Evolutionary conservation across 2,329 filamentous ascomycete species (phyloP).

Genomic region (Diaporthe aspalathi): DNA sequence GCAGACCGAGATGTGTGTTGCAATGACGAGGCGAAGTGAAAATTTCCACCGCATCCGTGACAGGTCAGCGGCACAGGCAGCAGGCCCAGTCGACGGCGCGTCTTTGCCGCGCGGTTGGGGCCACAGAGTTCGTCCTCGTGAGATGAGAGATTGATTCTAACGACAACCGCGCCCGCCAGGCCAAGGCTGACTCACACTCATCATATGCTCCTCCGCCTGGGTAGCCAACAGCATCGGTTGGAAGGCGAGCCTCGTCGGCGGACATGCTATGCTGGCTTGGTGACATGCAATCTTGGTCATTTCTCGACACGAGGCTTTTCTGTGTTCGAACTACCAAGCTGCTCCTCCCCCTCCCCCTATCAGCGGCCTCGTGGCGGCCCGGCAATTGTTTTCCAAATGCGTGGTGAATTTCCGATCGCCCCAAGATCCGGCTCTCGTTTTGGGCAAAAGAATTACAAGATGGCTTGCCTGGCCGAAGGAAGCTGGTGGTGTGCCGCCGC

Average conservation of each 20-base stretch:
- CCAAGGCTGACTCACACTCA: slow-evolving; percentile 33
- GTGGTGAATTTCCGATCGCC: slow-evolving; percentile 21
- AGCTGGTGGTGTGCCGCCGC: slow-evolving; percentile 19
- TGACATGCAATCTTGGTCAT: slow-evolving; percentile 7
- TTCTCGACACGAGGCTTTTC: slow-evolving; percentile 12
- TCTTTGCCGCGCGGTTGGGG: slow-evolving; percentile 32
- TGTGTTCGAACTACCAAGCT: background rate
- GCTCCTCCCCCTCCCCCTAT: too few species aligned
- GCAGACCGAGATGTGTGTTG: background rate
- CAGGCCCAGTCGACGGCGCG: background rate
- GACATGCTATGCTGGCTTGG: background rate
- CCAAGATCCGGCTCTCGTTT: slow-evolving; percentile 1
- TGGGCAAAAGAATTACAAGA: slow-evolving; percentile 16
- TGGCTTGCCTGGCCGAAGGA: slow-evolving; percentile 12
- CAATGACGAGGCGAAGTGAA: slow-evolving; percentile 7
- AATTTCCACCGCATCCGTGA: slow-evolving; percentile 10
- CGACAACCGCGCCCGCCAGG: slow-evolving; percentile 13
- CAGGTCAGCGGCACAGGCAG: slow-evolving; percentile 25
- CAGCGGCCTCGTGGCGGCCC: slow-evolving; percentile 3
- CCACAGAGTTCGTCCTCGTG: slow-evolving; percentile 9
- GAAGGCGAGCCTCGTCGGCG: slow-evolving; percentile 18
- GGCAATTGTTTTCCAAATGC: slow-evolving; percentile 12
- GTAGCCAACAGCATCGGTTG: background rate
- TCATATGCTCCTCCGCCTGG: slow-evolving; percentile 1
- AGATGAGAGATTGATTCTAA: slow-evolving; percentile 10